Evolutionary conservation across 805 yeast genomes (phyloP).

Genomic region (Myxozyma mucilagina): DNA sequence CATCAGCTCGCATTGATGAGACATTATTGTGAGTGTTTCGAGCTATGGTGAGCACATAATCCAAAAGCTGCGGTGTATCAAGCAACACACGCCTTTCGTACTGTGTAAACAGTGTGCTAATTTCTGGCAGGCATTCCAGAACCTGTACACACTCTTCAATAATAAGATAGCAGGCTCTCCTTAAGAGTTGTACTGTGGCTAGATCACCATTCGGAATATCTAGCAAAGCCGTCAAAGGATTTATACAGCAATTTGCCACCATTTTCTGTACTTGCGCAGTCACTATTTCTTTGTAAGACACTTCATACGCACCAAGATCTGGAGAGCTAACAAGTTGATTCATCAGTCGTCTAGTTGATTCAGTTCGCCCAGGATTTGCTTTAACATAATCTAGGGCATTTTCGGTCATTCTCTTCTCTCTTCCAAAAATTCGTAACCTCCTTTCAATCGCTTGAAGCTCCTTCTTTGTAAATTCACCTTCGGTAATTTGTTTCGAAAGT

Average conservation of each 20-base stretch:
- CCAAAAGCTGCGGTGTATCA: conserved; percentile 41
- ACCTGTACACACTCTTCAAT: conserved; percentile 44
- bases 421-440: background rate
- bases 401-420: background rate
- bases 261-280: conserved; percentile 73
- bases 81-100: conserved; percentile 8
- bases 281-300: conserved; percentile 49
- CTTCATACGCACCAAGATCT: conserved; percentile 21
- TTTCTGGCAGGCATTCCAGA: conserved; percentile 5
- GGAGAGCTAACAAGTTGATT: conserved; percentile 10
- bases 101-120: conserved; percentile 8
- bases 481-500: background rate
- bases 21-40: conserved; percentile 56
- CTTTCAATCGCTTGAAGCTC: background rate
- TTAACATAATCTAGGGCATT: background rate
- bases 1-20: conserved; percentile 73
- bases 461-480: background rate
- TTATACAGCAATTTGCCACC: conserved; percentile 77
- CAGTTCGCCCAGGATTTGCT: background rate
- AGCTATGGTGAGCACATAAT: conserved; percentile 46
- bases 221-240: conserved; percentile 75
- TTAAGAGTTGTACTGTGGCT: conserved; percentile 36
- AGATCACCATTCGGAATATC: conserved; percentile 80
- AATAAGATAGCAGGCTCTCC: background rate
- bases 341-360: conserved; percentile 7